Conservation (phyloP, 352 stramenopile species). For the Phytophthora colocasiae region DNA sequence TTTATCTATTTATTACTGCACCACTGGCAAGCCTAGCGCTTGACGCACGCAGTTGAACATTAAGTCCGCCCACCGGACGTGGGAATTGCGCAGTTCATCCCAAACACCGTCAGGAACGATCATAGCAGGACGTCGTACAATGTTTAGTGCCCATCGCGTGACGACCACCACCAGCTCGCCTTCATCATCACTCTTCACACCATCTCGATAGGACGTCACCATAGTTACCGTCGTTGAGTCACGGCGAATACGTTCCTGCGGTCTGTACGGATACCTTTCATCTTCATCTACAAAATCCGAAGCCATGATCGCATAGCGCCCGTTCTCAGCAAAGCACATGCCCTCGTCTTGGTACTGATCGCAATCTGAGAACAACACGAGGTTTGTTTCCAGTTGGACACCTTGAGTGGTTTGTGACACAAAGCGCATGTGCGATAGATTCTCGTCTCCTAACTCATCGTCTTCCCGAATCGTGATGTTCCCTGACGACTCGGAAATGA, state of each 20-base stretch:
- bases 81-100: conserved; percentile 33
- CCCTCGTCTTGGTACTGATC: conserved; percentile 7
- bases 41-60: conserved; percentile 44
- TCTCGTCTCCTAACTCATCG: conserved; percentile 58
- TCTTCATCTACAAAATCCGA: conserved; percentile 64
- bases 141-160: conserved; percentile 34
- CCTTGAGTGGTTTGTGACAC: conserved; percentile 40
- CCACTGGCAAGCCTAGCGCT: conserved; percentile 29
- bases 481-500: conserved; percentile 67
- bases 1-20: conserved; percentile 5
- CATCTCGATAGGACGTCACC: conserved; percentile 39
- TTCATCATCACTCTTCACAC: conserved; percentile 3
- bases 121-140: conserved; percentile 27
- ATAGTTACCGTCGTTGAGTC: conserved; percentile 51
- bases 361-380: conserved; percentile 48
- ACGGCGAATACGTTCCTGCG: conserved; percentile 51
- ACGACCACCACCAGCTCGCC: conserved; percentile 41
- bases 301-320: conserved; percentile 45
- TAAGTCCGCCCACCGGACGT: conserved; percentile 35
- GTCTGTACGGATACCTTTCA: conserved; percentile 55
- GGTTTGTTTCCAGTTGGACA: conserved; percentile 48
- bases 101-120: conserved; percentile 14
- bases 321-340: conserved; percentile 23
- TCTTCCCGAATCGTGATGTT: conserved; percentile 81
- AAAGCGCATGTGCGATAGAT: conserved; percentile 60